Percentiles rank a stretch among this genome's conserved stretches.
Evolutionary conservation across 2,329 filamentous ascomycete genomes (phyloP).

Genomic region (Fusarium cyanostomum): DNA sequence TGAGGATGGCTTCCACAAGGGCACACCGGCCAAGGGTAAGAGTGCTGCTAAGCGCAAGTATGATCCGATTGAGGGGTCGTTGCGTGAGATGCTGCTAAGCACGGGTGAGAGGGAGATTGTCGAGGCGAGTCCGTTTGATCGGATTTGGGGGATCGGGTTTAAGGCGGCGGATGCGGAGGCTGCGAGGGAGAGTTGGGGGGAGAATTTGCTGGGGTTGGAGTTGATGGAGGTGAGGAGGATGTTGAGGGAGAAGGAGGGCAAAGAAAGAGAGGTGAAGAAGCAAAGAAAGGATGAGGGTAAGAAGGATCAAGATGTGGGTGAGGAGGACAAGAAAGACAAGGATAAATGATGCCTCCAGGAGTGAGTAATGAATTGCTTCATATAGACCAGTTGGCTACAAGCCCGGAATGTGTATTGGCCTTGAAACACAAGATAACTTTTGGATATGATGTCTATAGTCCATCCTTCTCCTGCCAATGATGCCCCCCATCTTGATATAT

Average conservation of each 20-base stretch:
- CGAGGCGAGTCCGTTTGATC: constrained; percentile 68
- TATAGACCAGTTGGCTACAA: constrained; percentile 9
- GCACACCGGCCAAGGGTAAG: constrained; percentile 31
- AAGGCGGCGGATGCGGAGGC: constrained; percentile 57
- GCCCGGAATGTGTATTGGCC: constrained; percentile 17
- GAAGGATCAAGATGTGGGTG: neutral
- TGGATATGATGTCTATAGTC: constrained; percentile 32
- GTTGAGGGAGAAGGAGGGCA: constrained; percentile 54
- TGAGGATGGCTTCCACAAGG: constrained; percentile 41
- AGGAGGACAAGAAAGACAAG: neutral
- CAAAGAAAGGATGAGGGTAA: neutral
- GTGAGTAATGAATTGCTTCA: neutral
- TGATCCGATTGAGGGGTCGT: constrained; percentile 47
- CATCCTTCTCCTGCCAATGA: constrained; percentile 23
- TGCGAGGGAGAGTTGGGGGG: constrained; percentile 64
- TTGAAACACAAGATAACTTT: constrained; percentile 30
- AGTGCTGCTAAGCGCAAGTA: constrained; percentile 23
- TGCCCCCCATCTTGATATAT: constrained; percentile 34
- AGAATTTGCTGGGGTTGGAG: constrained; percentile 71
- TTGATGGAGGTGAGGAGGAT: constrained; percentile 66
- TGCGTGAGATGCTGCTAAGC: constrained; percentile 60
- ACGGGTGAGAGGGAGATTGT: constrained; percentile 70
- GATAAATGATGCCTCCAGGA: neutral
- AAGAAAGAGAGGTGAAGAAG: neutral
- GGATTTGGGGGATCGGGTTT: constrained; percentile 74